A percentile compares a stretch with the other conserved stretches of the same genome.
Conservation (phyloP, 192 early-diverging fungal genomes). For the Linderina pennispora region DNA sequence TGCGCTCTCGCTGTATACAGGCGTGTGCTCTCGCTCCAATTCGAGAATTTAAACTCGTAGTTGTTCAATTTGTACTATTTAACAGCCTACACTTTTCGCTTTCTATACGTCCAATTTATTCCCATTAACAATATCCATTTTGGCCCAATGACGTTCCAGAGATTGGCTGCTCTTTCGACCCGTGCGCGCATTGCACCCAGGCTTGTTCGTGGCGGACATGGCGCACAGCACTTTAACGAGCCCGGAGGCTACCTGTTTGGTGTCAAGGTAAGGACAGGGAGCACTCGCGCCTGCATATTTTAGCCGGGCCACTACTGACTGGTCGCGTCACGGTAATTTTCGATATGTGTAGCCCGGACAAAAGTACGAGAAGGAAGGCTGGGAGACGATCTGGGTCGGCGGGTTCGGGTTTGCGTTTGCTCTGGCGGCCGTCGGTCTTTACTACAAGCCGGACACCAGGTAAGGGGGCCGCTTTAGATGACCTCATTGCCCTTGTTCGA, state of each 20-base stretch:
- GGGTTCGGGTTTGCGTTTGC: constrained; percentile 57
- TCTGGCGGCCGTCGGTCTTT: constrained; percentile 46
- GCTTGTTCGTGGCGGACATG: constrained; percentile 55
- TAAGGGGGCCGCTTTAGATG: constrained; percentile 32
- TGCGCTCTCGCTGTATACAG: too few species aligned
- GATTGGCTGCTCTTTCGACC: constrained; percentile 20
- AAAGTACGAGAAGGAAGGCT: constrained; percentile 67
- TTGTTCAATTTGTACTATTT: too few species aligned
- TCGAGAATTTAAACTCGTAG: too few species aligned
- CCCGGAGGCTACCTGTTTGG: constrained; percentile 70
- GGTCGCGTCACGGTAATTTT: too few species aligned
- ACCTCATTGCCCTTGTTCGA: too few species aligned
- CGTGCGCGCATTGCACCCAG: constrained; percentile 11
- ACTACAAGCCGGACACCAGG: constrained; percentile 79
- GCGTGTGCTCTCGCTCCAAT: too few species aligned
- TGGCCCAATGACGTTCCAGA: constrained; percentile 16
- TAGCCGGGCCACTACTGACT: too few species aligned
- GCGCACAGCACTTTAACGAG: constrained; percentile 57
- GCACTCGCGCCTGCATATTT: too few species aligned
- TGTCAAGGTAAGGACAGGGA: constrained; percentile 55
- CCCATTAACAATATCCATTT: neutral
- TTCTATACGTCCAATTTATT: too few species aligned
- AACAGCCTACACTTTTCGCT: too few species aligned
- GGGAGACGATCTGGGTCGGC: constrained; percentile 62
- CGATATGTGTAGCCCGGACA: constrained; percentile 45